These are phyloP conservation scores for Gyromitra esculenta DNA, from an alignment of 2,329 filamentous ascomycete genomes.

Conservation along the genomic window DNA sequence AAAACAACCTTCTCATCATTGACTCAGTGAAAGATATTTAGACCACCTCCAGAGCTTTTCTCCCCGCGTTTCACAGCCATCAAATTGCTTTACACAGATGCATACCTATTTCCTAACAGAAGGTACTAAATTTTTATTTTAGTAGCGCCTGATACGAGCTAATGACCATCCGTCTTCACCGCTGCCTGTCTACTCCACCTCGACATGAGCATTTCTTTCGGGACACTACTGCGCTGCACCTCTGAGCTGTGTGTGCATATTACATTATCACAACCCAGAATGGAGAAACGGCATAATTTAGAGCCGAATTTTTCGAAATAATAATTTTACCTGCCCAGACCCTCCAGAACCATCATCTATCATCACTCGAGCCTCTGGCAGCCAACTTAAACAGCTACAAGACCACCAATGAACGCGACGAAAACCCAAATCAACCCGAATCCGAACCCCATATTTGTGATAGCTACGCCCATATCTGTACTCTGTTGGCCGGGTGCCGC, in stretches of 20 bases:
- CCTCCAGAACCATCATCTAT: slow-evolving; percentile 31
- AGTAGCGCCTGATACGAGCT: slow-evolving; percentile 33
- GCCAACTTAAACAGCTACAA: slow-evolving; percentile 27
- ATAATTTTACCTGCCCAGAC: slow-evolving; percentile 29
- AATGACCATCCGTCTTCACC: slow-evolving; percentile 30
- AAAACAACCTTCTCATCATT: slow-evolving; percentile 45
- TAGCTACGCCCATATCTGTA: slow-evolving; percentile 33
- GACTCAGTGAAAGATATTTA: slow-evolving; percentile 39
- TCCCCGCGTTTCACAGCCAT: slow-evolving; percentile 30
- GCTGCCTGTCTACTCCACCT: slow-evolving; percentile 30
- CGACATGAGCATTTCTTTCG: slow-evolving; percentile 24
- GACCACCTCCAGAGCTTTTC: slow-evolving; percentile 15
- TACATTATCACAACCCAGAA: slow-evolving; percentile 39
- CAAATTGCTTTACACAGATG: slow-evolving; percentile 11
- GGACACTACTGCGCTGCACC: slow-evolving; percentile 50
- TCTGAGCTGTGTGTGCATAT: slow-evolving; percentile 50
- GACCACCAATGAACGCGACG: slow-evolving; percentile 35
- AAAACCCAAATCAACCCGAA: slow-evolving; percentile 24
- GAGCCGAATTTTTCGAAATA: slow-evolving; percentile 32
- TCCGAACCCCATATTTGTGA: slow-evolving; percentile 25
- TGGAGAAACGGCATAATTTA: slow-evolving; percentile 13
- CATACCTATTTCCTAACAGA: slow-evolving; percentile 26
- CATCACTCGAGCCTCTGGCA: slow-evolving; percentile 42
- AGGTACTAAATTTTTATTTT: slow-evolving; percentile 26
- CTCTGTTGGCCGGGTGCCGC: slow-evolving; percentile 30